phyloP scores from a whole-genome alignment of 345 rosid genomes.

The Arabidopsis arenosa region DNA sequence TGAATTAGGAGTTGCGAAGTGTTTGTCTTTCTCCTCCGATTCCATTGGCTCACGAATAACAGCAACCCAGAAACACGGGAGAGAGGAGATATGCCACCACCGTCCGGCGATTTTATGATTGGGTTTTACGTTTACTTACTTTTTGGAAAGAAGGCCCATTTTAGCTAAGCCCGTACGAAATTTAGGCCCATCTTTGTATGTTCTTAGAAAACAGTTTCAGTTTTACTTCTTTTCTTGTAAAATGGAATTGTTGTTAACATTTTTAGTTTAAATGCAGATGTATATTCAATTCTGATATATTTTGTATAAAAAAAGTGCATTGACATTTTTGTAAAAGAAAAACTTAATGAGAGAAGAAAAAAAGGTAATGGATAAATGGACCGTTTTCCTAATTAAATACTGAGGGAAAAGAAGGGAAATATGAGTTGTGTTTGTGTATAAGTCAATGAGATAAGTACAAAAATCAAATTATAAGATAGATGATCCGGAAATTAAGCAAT shows the following conservation, averaged over 20 bases:
- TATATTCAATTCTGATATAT: background rate
- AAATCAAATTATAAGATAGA: conserved; percentile 26
- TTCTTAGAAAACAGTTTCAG: too few relatives aligned
- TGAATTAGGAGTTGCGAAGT: background rate
- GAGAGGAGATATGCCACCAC: background rate
- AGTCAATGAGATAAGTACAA: conserved; percentile 30
- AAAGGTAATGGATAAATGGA: background rate
- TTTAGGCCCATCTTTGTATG: background rate
- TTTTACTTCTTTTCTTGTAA: too few relatives aligned
- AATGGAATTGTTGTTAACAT: too few relatives aligned
- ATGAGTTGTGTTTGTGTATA: conserved; percentile 30
- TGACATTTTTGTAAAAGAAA: background rate
- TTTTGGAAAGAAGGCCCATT: background rate
- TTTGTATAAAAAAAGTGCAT: background rate
- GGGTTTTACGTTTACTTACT: too few relatives aligned
- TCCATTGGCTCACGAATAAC: conserved; percentile 9
- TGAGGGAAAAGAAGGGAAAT: conserved; percentile 6
- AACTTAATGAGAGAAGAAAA: background rate
- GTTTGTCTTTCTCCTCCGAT: conserved; percentile 26
- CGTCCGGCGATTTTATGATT: background rate
- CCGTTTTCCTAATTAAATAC: background rate
- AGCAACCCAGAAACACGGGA: conserved; percentile 2
- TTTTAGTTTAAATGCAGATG: too few relatives aligned
- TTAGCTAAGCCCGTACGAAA: background rate
- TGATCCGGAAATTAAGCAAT: conserved; percentile 35